A percentile compares a stretch with the other conserved stretches of the same genome.
Conservation (phyloP, 2,329 filamentous ascomycete genomes). For the Neurospora sp. region DNA sequence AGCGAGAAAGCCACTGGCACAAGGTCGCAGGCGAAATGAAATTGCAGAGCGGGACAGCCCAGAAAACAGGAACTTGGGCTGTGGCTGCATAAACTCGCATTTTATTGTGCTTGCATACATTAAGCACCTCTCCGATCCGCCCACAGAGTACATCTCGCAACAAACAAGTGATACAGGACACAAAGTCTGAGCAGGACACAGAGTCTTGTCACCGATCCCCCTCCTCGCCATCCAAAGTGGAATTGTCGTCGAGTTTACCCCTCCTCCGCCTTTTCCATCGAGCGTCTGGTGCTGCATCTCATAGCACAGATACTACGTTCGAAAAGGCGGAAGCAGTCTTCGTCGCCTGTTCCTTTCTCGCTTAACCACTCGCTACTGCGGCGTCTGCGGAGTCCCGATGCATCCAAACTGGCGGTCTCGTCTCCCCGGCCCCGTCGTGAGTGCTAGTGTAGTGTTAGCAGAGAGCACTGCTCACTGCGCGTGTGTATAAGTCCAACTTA, state of each 20-base stretch:
- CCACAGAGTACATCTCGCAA: too few species aligned
- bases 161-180: not conserved
- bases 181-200: not conserved
- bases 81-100: not conserved
- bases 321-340: not conserved
- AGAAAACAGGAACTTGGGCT: not conserved
- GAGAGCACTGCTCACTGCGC: not conserved
- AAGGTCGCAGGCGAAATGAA: not conserved
- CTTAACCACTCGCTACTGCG: not conserved
- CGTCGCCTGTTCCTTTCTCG: not conserved
- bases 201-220: not conserved
- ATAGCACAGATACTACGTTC: not conserved
- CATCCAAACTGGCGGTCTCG: constrained; percentile 15
- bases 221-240: not conserved
- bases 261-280: not conserved
- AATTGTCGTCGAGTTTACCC: not conserved
- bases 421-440: constrained; percentile 13
- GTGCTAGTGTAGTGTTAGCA: constrained; percentile 7
- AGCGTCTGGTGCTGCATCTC: not conserved
- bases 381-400: constrained; percentile 7
- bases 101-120: not conserved
- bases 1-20: not conserved
- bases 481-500: not conserved
- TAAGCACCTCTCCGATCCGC: not conserved
- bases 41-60: not conserved